A percentile compares a stretch with the other conserved stretches of the same genome.
Evolutionary conservation across 2,329 filamentous ascomycete genomes (phyloP).

Genomic region (Hymenoscyphus scutula): DNA sequence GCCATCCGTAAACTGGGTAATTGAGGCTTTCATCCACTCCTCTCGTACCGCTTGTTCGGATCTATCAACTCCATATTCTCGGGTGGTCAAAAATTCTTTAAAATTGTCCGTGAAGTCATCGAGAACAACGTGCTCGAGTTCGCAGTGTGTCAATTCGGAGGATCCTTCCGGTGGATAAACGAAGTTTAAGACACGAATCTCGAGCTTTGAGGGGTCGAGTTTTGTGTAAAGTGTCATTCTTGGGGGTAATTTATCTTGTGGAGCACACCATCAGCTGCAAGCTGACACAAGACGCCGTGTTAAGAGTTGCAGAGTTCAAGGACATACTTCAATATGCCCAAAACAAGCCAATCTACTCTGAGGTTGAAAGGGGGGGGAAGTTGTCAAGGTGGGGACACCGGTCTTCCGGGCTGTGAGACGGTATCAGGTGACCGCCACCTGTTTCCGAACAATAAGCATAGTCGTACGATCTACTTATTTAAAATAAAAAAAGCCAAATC

Average conservation of each 20-base stretch:
- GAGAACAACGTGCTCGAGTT: slow-evolving; percentile 13
- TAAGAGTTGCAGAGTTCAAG: no score
- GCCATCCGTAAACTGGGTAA: not conserved
- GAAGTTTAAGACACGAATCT: slow-evolving; percentile 13
- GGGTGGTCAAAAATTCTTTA: not conserved
- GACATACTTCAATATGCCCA: no score
- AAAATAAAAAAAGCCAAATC: no score
- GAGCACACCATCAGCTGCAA: not conserved
- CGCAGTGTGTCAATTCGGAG: slow-evolving; percentile 11
- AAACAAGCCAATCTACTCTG: no score
- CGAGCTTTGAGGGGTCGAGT: slow-evolving; percentile 6
- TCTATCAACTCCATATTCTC: not conserved
- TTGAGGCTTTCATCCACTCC: not conserved
- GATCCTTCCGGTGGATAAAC: not conserved
- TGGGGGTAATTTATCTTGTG: not conserved
- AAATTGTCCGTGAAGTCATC: slow-evolving; percentile 12
- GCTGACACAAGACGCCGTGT: not conserved
- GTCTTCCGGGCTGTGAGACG: no score
- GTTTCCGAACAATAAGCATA: no score
- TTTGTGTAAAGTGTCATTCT: slow-evolving; percentile 7
- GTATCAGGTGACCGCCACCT: no score
- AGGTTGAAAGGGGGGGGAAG: no score
- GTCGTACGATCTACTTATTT: no score
- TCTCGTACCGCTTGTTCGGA: not conserved
- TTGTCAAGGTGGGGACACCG: no score